Evolutionary conservation across 257 asterid genomes (phyloP).

Genomic region (Solanum rostratum): DNA sequence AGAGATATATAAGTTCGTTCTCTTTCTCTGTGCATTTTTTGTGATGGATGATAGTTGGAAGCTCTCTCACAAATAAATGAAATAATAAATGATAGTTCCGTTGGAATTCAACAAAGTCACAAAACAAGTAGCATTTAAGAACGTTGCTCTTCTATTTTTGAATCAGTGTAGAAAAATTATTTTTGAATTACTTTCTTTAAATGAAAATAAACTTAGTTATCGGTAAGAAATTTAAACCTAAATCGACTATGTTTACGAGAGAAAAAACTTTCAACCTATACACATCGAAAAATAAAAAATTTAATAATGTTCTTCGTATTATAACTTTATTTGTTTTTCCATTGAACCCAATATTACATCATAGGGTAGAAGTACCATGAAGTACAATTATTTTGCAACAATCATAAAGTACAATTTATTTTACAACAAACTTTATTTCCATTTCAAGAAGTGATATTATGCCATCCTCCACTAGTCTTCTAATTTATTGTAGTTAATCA

Average conservation of each 20-base stretch:
- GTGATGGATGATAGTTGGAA: too few relatives aligned
- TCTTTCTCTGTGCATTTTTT: too few relatives aligned
- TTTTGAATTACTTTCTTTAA: not conserved
- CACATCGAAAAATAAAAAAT: not conserved
- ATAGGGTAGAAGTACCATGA: not conserved
- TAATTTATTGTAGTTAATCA: not conserved
- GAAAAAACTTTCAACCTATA: not conserved
- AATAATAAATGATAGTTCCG: too few relatives aligned
- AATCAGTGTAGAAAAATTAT: not conserved
- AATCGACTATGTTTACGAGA: not conserved
- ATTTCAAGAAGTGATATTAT: not conserved
- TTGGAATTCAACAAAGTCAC: too few relatives aligned
- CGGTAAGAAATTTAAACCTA: rapidly evolving
- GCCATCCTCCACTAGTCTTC: not conserved
- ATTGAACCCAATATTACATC: not conserved
- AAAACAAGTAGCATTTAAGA: too few relatives aligned
- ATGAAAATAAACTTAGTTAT: not conserved
- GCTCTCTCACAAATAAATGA: rapidly evolving
- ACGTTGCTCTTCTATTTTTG: not conserved
- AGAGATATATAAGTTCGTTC: too few relatives aligned
- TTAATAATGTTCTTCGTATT: not conserved
- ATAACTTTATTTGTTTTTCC: not conserved
- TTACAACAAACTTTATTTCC: not conserved
- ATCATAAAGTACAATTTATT: not conserved
- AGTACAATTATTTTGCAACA: not conserved